A percentile compares a stretch with the other conserved stretches of the same genome.
phyloP scores from a whole-genome alignment of 371 early-diverging fungal species.

The Actinomucor elegans region DNA sequence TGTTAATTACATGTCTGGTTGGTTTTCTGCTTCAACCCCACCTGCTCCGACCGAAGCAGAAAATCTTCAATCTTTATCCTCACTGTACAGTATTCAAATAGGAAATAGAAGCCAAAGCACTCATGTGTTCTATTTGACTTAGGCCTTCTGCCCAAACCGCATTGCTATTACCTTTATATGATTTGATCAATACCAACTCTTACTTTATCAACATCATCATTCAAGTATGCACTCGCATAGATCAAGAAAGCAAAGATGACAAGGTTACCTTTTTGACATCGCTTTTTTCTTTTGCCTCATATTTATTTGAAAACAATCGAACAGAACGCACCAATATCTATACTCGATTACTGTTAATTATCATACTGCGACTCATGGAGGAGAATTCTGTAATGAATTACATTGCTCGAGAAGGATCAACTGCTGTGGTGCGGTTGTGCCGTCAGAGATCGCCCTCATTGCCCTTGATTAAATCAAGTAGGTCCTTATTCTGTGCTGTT shows the following conservation, averaged over 20 bases:
- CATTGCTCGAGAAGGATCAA: conserved; percentile 22
- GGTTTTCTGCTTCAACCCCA: conserved; percentile 40
- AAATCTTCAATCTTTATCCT: conserved; percentile 32
- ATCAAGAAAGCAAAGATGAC: conserved; percentile 3
- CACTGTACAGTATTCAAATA: conserved; percentile 27
- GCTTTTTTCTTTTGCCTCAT: conserved; percentile 48
- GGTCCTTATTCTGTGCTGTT: conserved; percentile 38
- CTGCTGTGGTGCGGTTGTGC: conserved; percentile 26
- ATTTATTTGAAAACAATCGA: conserved; percentile 52
- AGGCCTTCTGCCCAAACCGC: conserved; percentile 51
- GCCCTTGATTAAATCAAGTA: conserved; percentile 43
- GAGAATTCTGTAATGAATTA: conserved; percentile 28
- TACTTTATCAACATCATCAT: conserved; percentile 14
- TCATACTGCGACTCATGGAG: conserved; percentile 41
- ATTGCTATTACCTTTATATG: conserved; percentile 47
- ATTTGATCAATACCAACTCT: conserved; percentile 46
- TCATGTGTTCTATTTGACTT: background rate
- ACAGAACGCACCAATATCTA: conserved; percentile 44
- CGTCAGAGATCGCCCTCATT: conserved; percentile 51
- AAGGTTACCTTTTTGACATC: conserved; percentile 24
- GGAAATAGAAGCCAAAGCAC: no score
- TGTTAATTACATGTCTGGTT: conserved; percentile 48
- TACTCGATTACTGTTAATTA: conserved; percentile 43
- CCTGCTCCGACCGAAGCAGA: conserved; percentile 30
- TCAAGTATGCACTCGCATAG: conserved; percentile 6